Conservation (phyloP, 192 early-diverging fungal species). For the Radiomyces spectabilis region DNA sequence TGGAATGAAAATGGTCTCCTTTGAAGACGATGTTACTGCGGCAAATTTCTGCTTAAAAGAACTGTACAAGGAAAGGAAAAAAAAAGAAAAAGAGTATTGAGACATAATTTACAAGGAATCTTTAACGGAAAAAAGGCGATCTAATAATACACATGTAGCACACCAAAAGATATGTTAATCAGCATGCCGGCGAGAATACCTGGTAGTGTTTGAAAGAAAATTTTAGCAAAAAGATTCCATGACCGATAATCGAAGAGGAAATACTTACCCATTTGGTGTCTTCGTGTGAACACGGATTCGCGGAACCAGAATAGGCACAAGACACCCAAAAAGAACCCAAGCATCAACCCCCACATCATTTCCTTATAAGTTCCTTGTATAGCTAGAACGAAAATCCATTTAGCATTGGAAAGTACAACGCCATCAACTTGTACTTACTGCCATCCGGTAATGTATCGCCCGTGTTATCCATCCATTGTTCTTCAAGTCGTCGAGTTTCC, state of each 20-base stretch:
- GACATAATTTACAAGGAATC: too few relatives aligned
- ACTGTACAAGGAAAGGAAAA: too few relatives aligned
- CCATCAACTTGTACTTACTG: conserved; percentile 28
- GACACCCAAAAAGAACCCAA: conserved; percentile 48
- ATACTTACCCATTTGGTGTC: conserved; percentile 42
- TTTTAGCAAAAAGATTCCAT: not conserved
- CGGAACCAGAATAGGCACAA: conserved; percentile 45
- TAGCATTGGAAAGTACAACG: not conserved
- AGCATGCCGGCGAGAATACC: conserved; percentile 41
- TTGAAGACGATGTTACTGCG: too few relatives aligned
- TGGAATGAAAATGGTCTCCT: too few relatives aligned
- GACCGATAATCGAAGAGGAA: too few relatives aligned
- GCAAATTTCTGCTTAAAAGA: too few relatives aligned
- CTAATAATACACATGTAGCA: conserved; percentile 38
- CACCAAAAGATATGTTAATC: conserved; percentile 39
- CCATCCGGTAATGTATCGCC: conserved; percentile 45
- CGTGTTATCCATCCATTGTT: conserved; percentile 47
- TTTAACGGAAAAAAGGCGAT: not conserved
- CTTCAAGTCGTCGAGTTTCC: conserved; percentile 29
- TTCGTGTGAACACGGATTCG: conserved; percentile 42
- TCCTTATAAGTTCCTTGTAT: conserved; percentile 38
- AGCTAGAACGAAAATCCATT: conserved; percentile 1
- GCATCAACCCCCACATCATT: conserved; percentile 44
- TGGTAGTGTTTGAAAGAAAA: not conserved
- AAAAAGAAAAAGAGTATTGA: not conserved